Evolutionary conservation across 169 alveolate genomes (phyloP).

Genomic region (Pseudocohnilembus persalinus): DNA sequence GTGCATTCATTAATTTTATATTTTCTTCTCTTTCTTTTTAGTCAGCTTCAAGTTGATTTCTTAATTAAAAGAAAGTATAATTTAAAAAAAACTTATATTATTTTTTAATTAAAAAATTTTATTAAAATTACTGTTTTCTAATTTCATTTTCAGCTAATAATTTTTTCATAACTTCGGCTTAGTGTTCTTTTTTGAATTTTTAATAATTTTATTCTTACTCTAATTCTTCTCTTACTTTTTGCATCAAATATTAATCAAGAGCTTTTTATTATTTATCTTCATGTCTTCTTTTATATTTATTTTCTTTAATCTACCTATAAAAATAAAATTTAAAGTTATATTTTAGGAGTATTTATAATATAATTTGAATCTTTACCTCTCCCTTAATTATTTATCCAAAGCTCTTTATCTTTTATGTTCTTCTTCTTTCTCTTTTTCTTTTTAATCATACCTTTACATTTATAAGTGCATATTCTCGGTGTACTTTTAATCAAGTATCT

Average conservation of each 20-base stretch:
- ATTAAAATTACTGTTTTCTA: conserved; percentile 4
- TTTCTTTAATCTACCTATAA: conserved; percentile 30
- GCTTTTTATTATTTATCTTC: conserved; percentile 44
- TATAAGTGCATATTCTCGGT: conserved; percentile 22
- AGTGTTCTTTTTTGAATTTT: conserved; percentile 39
- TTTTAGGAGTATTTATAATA: too few relatives aligned
- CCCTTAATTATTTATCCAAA: conserved; percentile 34
- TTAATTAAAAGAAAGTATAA: too few relatives aligned
- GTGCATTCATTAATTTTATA: conserved; percentile 45
- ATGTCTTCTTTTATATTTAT: conserved; percentile 39
- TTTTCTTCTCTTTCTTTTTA: conserved; percentile 33
- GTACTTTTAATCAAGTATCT: conserved; percentile 15
- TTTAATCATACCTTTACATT: conserved; percentile 30
- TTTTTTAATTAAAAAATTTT: too few relatives aligned
- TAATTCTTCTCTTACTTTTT: conserved; percentile 42
- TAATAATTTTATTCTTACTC: conserved; percentile 35
- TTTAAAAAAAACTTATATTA: too few relatives aligned
- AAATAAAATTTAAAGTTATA: too few relatives aligned
- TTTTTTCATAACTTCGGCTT: conserved; percentile 43
- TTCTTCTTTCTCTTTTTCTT: conserved; percentile 37
- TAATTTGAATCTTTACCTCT: not conserved
- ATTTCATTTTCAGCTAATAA: conserved; percentile 39
- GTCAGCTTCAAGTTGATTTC: conserved; percentile 15
- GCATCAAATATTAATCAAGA: conserved; percentile 35
- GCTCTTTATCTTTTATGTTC: conserved; percentile 20